Percentiles rank a stretch among this genome's conserved stretches.
Conservation (phyloP, 139 green algal species). For the Closterium sp. region DNA sequence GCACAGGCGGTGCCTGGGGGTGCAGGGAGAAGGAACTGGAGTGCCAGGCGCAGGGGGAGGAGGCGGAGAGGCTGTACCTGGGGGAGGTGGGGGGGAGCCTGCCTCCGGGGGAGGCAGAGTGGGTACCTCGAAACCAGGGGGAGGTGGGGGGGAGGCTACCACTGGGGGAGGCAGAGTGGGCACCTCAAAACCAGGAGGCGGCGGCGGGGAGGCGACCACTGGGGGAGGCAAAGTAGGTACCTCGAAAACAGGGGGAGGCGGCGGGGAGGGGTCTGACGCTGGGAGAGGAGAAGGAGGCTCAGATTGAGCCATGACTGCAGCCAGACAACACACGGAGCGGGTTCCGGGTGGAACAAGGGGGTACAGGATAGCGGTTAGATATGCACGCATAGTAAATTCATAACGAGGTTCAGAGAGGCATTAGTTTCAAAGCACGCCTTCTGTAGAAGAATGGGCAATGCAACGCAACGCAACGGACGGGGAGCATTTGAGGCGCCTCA, state of each 20-base stretch:
- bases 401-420: too few species aligned
- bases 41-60: not conserved
- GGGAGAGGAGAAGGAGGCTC: not conserved
- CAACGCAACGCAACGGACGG: too few species aligned
- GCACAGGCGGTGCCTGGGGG: not conserved
- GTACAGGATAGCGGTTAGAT: not conserved
- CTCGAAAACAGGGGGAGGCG: not conserved
- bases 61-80: not conserved
- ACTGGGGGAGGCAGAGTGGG: not conserved
- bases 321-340: not conserved
- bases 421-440: too few species aligned
- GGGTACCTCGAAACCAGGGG: not conserved
- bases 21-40: not conserved
- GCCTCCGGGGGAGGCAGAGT: not conserved
- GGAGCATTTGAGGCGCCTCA: too few species aligned
- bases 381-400: too few species aligned
- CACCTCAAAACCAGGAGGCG: not conserved
- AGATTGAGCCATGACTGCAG: not conserved
- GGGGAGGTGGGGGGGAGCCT: too few species aligned
- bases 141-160: not conserved
- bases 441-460: too few species aligned
- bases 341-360: not conserved
- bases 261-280: not conserved
- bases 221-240: too few species aligned
- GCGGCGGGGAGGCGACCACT: too few species aligned